These are phyloP conservation scores for Ceratocystis harringtonii DNA, from an alignment of 2,329 filamentous ascomycete genomes.

Conservation along the genomic window DNA sequence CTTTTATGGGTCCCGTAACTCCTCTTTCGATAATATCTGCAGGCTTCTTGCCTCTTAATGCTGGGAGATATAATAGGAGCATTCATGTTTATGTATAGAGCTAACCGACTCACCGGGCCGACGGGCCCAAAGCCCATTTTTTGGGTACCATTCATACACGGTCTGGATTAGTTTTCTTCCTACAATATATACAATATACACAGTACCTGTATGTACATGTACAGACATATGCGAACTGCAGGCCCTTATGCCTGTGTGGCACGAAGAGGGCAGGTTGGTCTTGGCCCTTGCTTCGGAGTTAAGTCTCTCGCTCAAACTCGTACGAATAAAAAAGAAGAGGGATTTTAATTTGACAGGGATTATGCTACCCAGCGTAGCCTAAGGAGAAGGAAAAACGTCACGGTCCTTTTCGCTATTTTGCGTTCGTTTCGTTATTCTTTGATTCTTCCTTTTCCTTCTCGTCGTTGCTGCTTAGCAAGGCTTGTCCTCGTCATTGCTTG, in stretches of 20 bases:
- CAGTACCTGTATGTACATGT: neutral
- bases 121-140: neutral
- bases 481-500: too few species aligned
- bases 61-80: neutral
- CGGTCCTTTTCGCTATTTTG: neutral
- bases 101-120: constrained; percentile 3
- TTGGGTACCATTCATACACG: neutral
- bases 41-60: neutral
- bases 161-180: neutral
- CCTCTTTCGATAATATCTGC: neutral
- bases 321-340: neutral
- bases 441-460: neutral
- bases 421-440: neutral
- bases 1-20: neutral
- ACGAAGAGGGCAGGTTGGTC: neutral
- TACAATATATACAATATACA: too few species aligned
- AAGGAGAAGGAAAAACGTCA: neutral
- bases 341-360: neutral
- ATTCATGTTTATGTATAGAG: neutral
- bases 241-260: neutral
- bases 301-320: neutral
- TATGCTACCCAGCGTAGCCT: neutral
- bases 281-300: neutral
- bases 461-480: neutral
- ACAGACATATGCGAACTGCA: neutral